Evolutionary conservation across 176 grass and related monocot species (phyloP).

Genomic region (Hsuehochloa calcarea): DNA sequence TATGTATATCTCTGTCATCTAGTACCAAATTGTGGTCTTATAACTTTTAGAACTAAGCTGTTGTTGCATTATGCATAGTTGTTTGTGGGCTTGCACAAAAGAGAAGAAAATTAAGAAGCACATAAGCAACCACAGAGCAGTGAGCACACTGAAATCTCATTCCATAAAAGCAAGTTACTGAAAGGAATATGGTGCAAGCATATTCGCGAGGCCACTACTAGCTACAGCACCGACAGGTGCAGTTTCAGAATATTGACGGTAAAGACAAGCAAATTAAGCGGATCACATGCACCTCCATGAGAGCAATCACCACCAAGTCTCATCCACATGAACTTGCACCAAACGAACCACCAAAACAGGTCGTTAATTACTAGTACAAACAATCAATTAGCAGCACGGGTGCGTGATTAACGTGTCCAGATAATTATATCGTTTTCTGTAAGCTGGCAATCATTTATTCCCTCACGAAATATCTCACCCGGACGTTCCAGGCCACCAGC

Average conservation of each 20-base stretch:
- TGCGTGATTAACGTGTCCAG: constrained; percentile 25
- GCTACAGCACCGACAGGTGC: not conserved
- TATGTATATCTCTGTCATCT: not conserved
- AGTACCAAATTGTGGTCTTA: not conserved
- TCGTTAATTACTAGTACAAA: not conserved
- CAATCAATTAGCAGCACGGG: constrained; percentile 8
- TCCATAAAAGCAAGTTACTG: not conserved
- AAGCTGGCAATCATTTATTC: constrained; percentile 21
- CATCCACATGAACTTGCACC: constrained; percentile 15
- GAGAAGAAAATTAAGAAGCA: not conserved
- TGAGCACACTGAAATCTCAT: not conserved
- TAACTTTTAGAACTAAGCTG: not conserved
- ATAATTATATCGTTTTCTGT: not conserved
- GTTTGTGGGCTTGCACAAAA: not conserved
- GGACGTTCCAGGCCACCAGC: not conserved
- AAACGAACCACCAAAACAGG: not conserved
- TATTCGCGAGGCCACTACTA: constrained; percentile 20
- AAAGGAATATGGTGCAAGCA: constrained; percentile 26
- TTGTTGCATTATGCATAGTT: not conserved
- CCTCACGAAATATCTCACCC: constrained; percentile 35
- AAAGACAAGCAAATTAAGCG: constrained; percentile 37
- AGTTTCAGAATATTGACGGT: constrained; percentile 12
- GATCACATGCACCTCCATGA: not conserved
- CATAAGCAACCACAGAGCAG: not conserved
- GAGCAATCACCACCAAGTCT: not conserved